phyloP scores from a whole-genome alignment of 768 basidiomycete genomes.

The Collybiopsis confluens region DNA sequence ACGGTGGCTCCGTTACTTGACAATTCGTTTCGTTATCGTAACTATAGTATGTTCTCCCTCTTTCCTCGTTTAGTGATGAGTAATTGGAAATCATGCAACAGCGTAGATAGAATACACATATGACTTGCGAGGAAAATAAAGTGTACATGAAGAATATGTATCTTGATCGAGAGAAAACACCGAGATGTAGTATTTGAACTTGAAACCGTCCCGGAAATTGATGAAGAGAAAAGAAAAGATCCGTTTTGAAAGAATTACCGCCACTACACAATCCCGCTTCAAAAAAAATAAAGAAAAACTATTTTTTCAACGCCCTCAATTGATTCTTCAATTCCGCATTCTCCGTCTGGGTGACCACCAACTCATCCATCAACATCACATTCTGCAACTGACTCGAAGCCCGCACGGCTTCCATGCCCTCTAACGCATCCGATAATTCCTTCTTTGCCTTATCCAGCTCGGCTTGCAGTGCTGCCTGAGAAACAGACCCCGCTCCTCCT shows the following conservation, averaged over 20 bases:
- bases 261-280: neutral
- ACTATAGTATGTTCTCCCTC: too few species aligned
- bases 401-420: constrained; percentile 65
- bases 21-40: too few species aligned
- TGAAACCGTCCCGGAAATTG: too few species aligned
- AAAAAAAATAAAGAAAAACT: neutral
- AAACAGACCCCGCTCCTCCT: neutral
- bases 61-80: too few species aligned
- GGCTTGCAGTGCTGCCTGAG: constrained; percentile 36
- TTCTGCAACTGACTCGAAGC: constrained; percentile 76
- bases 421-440: constrained; percentile 45
- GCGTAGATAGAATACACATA: too few species aligned
- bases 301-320: constrained; percentile 57
- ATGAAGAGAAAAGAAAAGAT: neutral
- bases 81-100: too few species aligned
- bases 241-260: neutral
- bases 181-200: too few species aligned
- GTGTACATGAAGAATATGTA: too few species aligned
- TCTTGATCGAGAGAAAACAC: too few species aligned
- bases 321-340: constrained; percentile 69
- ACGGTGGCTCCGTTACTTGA: too few species aligned
- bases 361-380: constrained; percentile 82
- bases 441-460: constrained; percentile 60
- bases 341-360: constrained; percentile 79
- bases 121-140: too few species aligned